A percentile compares a stretch with the other conserved stretches of the same genome.
Evolutionary conservation across 306 rosid genomes (phyloP).

Genomic region (Quercus rubra): DNA sequence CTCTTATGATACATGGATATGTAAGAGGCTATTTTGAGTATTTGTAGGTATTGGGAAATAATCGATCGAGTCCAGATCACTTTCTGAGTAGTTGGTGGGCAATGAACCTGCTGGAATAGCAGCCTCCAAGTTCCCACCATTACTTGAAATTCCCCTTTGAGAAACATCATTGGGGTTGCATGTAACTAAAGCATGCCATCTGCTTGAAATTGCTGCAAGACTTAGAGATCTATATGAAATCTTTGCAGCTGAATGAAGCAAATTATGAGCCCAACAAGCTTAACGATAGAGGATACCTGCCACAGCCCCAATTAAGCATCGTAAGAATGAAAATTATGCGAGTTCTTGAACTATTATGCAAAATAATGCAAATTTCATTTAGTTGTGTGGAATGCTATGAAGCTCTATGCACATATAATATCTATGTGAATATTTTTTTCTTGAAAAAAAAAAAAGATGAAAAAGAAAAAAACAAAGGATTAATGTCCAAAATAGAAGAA

Average conservation of each 20-base stretch:
- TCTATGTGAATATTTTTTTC: neutral
- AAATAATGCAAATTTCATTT: neutral
- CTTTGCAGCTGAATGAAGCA: constrained; percentile 44
- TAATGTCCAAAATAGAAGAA: neutral
- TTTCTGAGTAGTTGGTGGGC: constrained; percentile 28
- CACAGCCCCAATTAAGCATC: neutral
- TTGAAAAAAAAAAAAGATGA: neutral
- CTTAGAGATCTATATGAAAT: constrained; percentile 48
- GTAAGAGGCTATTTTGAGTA: constrained; percentile 32
- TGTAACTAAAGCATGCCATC: constrained; percentile 56
- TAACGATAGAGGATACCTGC: constrained; percentile 37
- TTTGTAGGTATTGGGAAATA: constrained; percentile 32
- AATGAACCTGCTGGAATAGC: constrained; percentile 1
- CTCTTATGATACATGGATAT: constrained; percentile 38
- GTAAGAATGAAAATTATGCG: neutral
- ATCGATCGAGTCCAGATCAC: constrained; percentile 37
- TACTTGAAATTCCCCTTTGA: neutral
- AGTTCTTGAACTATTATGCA: neutral
- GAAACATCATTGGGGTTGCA: constrained; percentile 27
- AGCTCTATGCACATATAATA: neutral
- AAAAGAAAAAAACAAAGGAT: neutral
- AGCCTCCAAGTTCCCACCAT: constrained; percentile 6
- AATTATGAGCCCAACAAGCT: constrained; percentile 42
- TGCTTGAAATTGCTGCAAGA: constrained; percentile 37
- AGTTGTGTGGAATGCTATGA: neutral